A percentile compares a stretch with the other conserved stretches of the same genome.
These are phyloP conservation scores for Colletotrichum costaricense DNA, from an alignment of 2,329 filamentous ascomycete species.

Conservation along the genomic window DNA sequence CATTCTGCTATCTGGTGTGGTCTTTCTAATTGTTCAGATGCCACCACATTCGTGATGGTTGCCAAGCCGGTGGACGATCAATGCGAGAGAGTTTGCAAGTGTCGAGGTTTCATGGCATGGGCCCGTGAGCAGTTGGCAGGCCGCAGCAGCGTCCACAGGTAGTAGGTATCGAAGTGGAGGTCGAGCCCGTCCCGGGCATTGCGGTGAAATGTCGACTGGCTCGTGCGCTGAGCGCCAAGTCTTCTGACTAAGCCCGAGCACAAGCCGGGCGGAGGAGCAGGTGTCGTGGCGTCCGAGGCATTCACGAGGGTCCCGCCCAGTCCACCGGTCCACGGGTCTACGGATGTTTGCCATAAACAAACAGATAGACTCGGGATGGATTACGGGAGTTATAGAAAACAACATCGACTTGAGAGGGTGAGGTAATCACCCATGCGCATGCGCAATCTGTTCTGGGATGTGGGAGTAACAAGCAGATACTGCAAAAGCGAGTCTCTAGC, in stretches of 20 bases:
- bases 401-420: not conserved
- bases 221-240: not conserved
- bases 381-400: not conserved
- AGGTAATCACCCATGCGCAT: not conserved
- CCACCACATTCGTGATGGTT: not conserved
- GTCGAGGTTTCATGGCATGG: not conserved
- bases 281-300: not conserved
- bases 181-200: not conserved
- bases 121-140: not conserved
- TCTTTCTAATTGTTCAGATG: not conserved
- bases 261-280: not conserved
- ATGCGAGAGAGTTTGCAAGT: slow-evolving; percentile 2
- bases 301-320: too few relatives aligned
- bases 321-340: too few relatives aligned
- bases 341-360: not conserved
- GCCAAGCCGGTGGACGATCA: not conserved
- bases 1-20: not conserved
- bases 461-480: too few relatives aligned
- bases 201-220: not conserved
- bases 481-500: too few relatives aligned
- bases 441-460: not conserved
- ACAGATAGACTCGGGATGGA: not conserved
- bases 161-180: not conserved
- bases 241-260: not conserved
- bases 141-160: not conserved